A percentile compares a stretch with the other conserved stretches of the same genome.
Evolutionary conservation across 495 filamentous ascomycete species (phyloP).

Genomic region (Tuber borchii): DNA sequence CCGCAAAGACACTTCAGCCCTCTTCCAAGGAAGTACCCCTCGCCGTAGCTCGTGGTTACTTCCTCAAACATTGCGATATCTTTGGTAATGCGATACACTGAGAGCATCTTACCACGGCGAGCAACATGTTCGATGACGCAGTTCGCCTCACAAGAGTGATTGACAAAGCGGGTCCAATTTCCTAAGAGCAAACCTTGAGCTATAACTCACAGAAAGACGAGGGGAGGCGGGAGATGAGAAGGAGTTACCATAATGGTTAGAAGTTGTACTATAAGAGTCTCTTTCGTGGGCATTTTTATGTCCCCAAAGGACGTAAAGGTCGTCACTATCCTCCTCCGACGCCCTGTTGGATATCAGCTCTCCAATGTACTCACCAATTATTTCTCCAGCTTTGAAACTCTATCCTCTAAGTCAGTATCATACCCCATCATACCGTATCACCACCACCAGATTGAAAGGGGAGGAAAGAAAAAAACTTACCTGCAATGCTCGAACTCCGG

Average conservation of each 20-base stretch:
- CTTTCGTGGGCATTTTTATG: neutral
- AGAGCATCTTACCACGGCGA: constrained; percentile 16
- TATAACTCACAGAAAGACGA: neutral
- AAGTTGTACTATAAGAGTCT: constrained; percentile 6
- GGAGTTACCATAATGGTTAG: constrained; percentile 24
- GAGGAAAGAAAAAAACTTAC: constrained; percentile 1
- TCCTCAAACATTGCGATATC: constrained; percentile 35
- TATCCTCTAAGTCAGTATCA: neutral
- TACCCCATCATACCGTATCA: neutral
- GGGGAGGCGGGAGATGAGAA: neutral
- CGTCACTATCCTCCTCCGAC: neutral
- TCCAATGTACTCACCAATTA: constrained; percentile 26
- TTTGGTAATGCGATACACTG: constrained; percentile 9
- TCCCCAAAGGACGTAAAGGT: constrained; percentile 20
- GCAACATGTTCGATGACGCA: constrained; percentile 14
- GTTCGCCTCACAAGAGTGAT: constrained; percentile 23
- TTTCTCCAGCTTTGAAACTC: constrained; percentile 13
- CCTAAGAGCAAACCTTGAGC: constrained; percentile 9
- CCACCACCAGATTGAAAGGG: neutral
- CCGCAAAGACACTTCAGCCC: constrained; percentile 15
- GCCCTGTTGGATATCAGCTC: neutral
- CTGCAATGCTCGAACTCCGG: constrained; percentile 25
- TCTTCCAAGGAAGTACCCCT: constrained; percentile 19
- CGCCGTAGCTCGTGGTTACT: constrained; percentile 34
- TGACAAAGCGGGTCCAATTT: constrained; percentile 31